Evolutionary conservation across 805 yeast species (phyloP), one percentile per base, ranked within the genome.

Genomic region (Kuraishia borneana): DNA sequence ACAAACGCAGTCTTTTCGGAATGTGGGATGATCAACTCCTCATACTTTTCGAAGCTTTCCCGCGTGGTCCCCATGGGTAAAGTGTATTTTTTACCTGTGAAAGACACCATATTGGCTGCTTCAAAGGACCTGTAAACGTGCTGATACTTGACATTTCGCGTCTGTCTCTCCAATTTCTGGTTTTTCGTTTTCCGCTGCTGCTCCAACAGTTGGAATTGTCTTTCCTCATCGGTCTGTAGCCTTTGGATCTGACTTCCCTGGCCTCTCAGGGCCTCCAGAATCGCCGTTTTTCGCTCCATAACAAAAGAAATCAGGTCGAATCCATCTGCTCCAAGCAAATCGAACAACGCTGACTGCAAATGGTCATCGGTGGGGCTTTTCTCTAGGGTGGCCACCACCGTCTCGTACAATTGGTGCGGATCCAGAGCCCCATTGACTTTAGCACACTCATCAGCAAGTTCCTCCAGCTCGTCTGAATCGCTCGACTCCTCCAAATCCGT

Each of bases 61-160:
- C 89, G 63, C 1, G 78, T 74, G 0, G 96, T 78, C 0, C 96
- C 96, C 2, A 61, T 57, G 0, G 98, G 98, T 9, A 92, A 62
- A 1, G 79, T 62, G 46, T 76, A 83, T 47, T 79, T 81, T 39
- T 80, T 81, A 1, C 96, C 96, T 5, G 84, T 72, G 30, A 84
- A 70, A 0, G 88, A 76, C n/a, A 84, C 52, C 21, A 77, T 75
- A 30, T 73, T 74, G 5, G 82, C 77, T 0, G 78, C 74, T 29
- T 75, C 84, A 33, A 70, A 73, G 30, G 78, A 62, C 41, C 82
- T 73, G 54, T 68, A 92, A 2, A 92, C 96, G 56, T 94, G 95
- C 0, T 96, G 96, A 46, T 85, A 89, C 35, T 68, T 60, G 14
- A 68, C 68, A 26, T 60, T 63, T 4, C 61, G 51, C 10, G 54